Evolutionary conservation across 257 asterid genomes (phyloP).

Genomic region (Solanum pimpinellifolium): DNA sequence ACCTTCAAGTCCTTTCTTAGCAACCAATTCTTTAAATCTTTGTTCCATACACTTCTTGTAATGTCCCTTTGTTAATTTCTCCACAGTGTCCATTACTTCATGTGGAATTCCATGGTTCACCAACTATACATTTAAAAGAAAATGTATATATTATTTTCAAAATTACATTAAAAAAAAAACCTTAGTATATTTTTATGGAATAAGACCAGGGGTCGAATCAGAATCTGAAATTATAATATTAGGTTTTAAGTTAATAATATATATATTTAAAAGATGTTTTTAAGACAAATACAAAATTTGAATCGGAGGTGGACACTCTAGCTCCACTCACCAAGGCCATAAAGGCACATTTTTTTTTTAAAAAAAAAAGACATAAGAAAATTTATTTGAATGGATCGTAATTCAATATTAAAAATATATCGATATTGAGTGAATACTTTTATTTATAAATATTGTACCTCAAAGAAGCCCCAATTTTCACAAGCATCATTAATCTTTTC

Average conservation of each 20-base stretch:
- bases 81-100: constrained; percentile 52
- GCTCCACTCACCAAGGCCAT: background rate
- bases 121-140: constrained; percentile 13
- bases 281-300: background rate
- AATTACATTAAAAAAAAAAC: background rate
- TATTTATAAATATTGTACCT: background rate
- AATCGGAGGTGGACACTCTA: background rate
- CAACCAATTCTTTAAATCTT: constrained; percentile 32
- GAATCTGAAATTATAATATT: background rate
- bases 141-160: background rate
- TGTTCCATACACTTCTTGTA: constrained; percentile 48
- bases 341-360: background rate
- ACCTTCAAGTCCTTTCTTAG: constrained; percentile 17
- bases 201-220: background rate
- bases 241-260: background rate
- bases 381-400: background rate
- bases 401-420: background rate
- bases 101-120: constrained; percentile 56
- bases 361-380: too few species aligned
- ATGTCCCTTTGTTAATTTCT: constrained; percentile 41
- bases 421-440: background rate
- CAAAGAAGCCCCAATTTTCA: constrained; percentile 19
- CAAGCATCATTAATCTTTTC: constrained; percentile 7
- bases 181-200: background rate
- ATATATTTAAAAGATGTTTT: background rate